Evolutionary conservation across 73 alveolate species (phyloP).

Genomic region (Symbiodinium natans): DNA sequence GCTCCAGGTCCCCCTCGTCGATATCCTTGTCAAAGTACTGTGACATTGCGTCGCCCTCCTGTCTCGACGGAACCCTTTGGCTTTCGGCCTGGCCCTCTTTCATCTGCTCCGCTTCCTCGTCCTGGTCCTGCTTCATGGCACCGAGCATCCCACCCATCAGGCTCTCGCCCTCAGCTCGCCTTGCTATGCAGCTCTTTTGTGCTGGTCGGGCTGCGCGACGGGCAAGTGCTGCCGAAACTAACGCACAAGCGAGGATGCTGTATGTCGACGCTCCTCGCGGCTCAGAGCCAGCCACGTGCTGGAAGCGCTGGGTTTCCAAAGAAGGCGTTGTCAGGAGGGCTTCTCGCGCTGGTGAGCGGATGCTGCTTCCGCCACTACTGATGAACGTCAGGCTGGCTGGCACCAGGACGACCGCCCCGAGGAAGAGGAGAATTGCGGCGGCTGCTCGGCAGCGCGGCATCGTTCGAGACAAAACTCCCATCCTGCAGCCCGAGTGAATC

Average conservation of each 20-base stretch:
- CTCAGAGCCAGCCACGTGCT: neutral
- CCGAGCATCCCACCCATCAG: neutral
- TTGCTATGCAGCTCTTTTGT: neutral
- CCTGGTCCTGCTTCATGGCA: neutral
- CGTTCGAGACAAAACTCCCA: no score
- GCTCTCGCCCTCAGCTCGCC: neutral
- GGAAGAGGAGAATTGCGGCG: neutral
- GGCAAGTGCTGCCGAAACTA: neutral
- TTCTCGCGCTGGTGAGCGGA: neutral
- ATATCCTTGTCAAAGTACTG: conserved; percentile 16
- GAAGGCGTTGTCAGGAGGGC: neutral
- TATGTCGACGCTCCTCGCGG: neutral
- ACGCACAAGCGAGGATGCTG: neutral
- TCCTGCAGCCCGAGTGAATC: no score
- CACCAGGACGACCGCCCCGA: neutral
- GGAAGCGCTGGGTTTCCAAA: neutral
- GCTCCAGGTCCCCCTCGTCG: neutral
- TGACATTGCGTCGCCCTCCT: neutral
- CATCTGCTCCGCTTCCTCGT: neutral
- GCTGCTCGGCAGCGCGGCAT: neutral
- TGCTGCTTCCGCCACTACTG: neutral
- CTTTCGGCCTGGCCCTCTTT: neutral
- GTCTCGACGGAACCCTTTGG: neutral
- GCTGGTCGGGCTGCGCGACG: neutral
- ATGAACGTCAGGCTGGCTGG: neutral